Evolutionary conservation across 768 basidiomycete species (phyloP).

Genomic region (Chalciporus sphaerocephalus): DNA sequence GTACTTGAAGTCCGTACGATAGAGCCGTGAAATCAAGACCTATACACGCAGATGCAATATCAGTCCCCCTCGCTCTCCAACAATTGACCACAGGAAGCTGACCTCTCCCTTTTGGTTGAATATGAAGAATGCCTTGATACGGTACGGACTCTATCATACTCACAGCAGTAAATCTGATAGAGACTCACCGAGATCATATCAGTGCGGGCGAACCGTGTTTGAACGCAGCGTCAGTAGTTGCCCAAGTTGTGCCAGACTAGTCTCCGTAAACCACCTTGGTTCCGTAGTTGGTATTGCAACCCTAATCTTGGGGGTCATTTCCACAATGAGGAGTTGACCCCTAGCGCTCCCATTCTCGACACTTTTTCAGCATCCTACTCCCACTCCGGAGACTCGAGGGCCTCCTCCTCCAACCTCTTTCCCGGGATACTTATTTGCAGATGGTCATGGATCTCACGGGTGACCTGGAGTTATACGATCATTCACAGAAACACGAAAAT

Average conservation of each 20-base stretch:
- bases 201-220: slow-evolving; percentile 4
- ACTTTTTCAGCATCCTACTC: no score
- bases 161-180: not conserved
- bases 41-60: slow-evolving; percentile 27
- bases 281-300: not conserved
- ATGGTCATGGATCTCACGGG: no score
- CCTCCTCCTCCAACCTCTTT: no score
- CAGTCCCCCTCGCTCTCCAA: not conserved
- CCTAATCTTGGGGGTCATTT: not conserved
- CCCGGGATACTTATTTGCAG: no score
- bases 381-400: no score
- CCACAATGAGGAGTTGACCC: not conserved
- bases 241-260: not conserved
- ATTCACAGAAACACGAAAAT: no score
- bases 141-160: not conserved
- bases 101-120: slow-evolving; percentile 99
- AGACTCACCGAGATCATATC: slow-evolving; percentile 46
- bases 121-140: slow-evolving; percentile 90
- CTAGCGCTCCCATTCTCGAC: no score
- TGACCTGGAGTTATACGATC: not conserved
- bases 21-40: slow-evolving; percentile 95
- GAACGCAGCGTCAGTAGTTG: not conserved
- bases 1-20: slow-evolving; percentile 95
- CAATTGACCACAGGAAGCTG: slow-evolving; percentile 16
- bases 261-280: not conserved